Conservation (phyloP, 306 rosid species). For the Dalbergia cochinchinensis region DNA sequence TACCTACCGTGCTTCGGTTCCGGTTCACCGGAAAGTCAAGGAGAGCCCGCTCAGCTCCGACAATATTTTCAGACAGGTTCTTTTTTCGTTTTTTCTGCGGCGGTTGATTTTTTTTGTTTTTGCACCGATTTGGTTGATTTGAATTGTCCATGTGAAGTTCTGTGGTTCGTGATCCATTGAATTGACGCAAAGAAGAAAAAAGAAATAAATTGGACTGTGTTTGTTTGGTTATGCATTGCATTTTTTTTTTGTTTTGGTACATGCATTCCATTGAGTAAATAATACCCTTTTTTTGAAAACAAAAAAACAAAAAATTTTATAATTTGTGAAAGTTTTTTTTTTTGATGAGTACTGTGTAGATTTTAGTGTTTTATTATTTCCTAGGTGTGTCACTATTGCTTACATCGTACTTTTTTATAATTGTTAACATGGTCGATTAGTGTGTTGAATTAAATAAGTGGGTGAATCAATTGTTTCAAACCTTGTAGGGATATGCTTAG, state of each 20-base stretch:
- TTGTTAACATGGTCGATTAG: slow-evolving; percentile 18
- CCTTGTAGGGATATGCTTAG: slow-evolving; percentile 11
- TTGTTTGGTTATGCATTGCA: too few species aligned
- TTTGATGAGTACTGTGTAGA: background rate
- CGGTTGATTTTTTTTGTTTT: background rate
- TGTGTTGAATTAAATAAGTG: slow-evolving; percentile 19
- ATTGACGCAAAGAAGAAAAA: background rate
- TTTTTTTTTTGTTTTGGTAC: too few species aligned
- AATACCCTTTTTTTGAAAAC: background rate
- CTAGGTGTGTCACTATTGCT: slow-evolving; percentile 1
- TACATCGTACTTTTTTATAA: slow-evolving; percentile 23
- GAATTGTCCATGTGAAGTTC: slow-evolving; percentile 38
- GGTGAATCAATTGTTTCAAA: slow-evolving; percentile 24
- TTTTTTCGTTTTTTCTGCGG: background rate
- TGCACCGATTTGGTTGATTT: background rate
- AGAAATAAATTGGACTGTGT: background rate
- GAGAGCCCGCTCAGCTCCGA: slow-evolving; percentile 96
- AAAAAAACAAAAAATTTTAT: background rate
- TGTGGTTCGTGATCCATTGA: slow-evolving; percentile 10
- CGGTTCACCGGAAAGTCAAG: slow-evolving; percentile 78
- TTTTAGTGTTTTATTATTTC: background rate
- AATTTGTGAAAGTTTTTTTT: background rate
- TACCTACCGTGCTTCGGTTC: slow-evolving; percentile 79
- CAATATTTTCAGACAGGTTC: slow-evolving; percentile 84
- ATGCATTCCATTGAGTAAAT: background rate